Evolutionary conservation across 176 grass and related monocot species (phyloP), one percentile per base, ranked within the genome.

Genomic region (Phoenix roebelenii): DNA sequence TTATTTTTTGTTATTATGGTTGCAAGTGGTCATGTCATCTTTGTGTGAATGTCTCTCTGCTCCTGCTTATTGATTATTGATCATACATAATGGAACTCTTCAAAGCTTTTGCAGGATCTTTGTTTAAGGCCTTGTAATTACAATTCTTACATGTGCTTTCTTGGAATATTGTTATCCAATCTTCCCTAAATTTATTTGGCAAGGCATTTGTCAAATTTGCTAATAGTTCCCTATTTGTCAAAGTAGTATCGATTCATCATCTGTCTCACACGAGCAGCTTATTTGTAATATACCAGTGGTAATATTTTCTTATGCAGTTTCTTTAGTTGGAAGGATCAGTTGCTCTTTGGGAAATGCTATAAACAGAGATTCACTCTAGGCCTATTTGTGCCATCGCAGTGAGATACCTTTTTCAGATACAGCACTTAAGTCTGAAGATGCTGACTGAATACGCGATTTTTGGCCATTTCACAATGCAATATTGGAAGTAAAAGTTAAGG

Each of bases 271-370:
- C 59, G 54, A 82, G 51, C 69, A 80, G 58, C 74, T 64, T 35
- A 61, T 71, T 69, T 32, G 63, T 51, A 64, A 83, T 74, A 88
- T 79, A 63, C 92, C 87, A 23, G 57, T 50, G 14, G 67, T 63
- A 64, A 69, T 97, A 72, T 88, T 82, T 73, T 77, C 72, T 69
- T 78, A 80, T 85, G 78, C 84, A 77, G 59, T 85, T 80, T 32
- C 76, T 49, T 77, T 97, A 73, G 20, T 85, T 51, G 83, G 78
- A 62, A 97, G 54, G 55, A 66, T 97, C 59, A 82, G 84, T 0
- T 55, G 23, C 66, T 87, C 92, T 59, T 50, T 91, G 57, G 71
- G 67, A 68, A 74, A 60, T 75, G 61, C 63, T 29, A 23, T 82
- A 65, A 57, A 77, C 58, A 78, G 66, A 63, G 75, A 85, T 75